Base-by-base conservation (phyloP, 345 rosid species). In the Iberis pinnata region DNA sequence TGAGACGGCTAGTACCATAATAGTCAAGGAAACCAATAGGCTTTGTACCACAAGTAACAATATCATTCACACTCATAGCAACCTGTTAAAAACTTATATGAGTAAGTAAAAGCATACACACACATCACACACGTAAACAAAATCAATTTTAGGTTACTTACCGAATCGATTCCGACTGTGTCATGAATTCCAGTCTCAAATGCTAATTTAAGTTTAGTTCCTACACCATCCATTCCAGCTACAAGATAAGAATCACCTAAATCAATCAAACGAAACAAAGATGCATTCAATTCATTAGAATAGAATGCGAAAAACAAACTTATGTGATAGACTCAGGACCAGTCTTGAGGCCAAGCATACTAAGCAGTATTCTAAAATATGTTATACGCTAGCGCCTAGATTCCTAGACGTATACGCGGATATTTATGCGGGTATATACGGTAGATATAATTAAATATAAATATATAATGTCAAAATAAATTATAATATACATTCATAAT, bases 21-120 rank as follows among this genome's bases (percentile, higher is more conserved):
- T 92, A 92, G 72, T 92, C 98, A 20, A 92, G 84, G 64, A 92
- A 88, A 75, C 88, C 85, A 32, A 92, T 62, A 31, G 98, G 98
- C 56, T 83, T 88, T 2, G 97, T 97, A 41, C 98, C 97, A 18
- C 90, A 92, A 57, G 98, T 92, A 50, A 92, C 68, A 70, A 92
- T 92, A 66, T 88, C 97, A 58, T 88, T 92, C 60, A 92, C 98
- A 65, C 95, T 85, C 97, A 92, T 88, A 1, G 98, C 98, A 36
- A 92, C 97, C 97, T 88, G 58, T 9, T 33, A 42, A 43, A 0
- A 67, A 52, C 16, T n/a, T n/a, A n/a, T n/a, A n/a, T n/a, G n/a
- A n/a, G n/a, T n/a, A n/a, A n/a, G n/a, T n/a, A n/a, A n/a, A n/a
- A n/a, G n/a, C n/a, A n/a, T n/a, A n/a, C n/a, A n/a, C n/a, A n/a